A percentile compares a stretch with the other conserved stretches of the same genome.
phyloP scores from a whole-genome alignment of 2,329 filamentous ascomycete species.

The Elsinoe batatas region DNA sequence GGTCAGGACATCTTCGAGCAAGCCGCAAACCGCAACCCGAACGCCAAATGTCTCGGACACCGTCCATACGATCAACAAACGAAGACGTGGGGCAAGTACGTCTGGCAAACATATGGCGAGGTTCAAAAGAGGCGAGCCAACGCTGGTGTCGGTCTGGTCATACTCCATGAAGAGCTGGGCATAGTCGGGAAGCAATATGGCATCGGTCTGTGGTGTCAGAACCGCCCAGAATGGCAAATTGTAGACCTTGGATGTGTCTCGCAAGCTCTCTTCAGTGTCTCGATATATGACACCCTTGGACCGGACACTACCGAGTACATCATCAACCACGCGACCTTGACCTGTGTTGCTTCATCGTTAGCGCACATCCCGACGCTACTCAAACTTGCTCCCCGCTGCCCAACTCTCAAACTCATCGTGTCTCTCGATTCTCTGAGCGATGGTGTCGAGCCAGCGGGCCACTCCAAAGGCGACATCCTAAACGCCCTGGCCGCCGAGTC shows the following conservation, averaged over 20 bases:
- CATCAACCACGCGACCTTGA: slow-evolving; percentile 14
- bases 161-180: slow-evolving; percentile 13
- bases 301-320: slow-evolving; percentile 16
- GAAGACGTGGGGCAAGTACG: slow-evolving; percentile 14
- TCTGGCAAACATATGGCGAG: slow-evolving; percentile 14
- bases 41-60: slow-evolving; percentile 31
- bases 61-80: slow-evolving; percentile 14
- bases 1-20: slow-evolving; percentile 73
- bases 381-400: slow-evolving; percentile 13
- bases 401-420: slow-evolving; percentile 14
- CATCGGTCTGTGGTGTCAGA: slow-evolving; percentile 16
- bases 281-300: slow-evolving; percentile 16
- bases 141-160: slow-evolving; percentile 13
- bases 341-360: slow-evolving; percentile 12
- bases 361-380: slow-evolving; percentile 14
- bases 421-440: slow-evolving; percentile 12
- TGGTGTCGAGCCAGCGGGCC: slow-evolving; percentile 1
- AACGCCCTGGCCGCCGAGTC: neutral
- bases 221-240: slow-evolving; percentile 16
- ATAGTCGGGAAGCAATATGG: slow-evolving; percentile 14
- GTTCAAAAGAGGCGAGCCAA: slow-evolving; percentile 13
- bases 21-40: slow-evolving; percentile 49
- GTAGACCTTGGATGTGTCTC: slow-evolving; percentile 15
- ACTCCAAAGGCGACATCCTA: slow-evolving; percentile 39
- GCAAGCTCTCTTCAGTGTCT: slow-evolving; percentile 15